Evolutionary conservation across 306 rosid species (phyloP).

Genomic region (Argentina anserina): DNA sequence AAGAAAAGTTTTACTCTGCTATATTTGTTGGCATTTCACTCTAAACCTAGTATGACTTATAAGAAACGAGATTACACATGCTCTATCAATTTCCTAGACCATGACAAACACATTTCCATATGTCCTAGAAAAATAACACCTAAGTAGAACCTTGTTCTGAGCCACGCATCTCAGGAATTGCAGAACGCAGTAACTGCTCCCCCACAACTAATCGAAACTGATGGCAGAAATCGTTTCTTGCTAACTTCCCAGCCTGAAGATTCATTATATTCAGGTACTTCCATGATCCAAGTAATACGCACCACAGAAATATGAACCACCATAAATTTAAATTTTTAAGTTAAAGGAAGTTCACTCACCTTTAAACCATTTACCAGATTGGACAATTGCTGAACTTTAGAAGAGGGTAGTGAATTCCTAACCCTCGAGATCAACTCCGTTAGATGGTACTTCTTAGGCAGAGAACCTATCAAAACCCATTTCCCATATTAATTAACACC

Average conservation of each 20-base stretch:
- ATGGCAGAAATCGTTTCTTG: slow-evolving; percentile 31
- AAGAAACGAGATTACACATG: slow-evolving; percentile 17
- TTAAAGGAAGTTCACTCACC: slow-evolving; percentile 26
- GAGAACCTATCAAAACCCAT: slow-evolving; percentile 10
- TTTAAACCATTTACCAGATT: slow-evolving; percentile 26
- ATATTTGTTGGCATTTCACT: slow-evolving; percentile 20
- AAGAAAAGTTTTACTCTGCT: background rate
- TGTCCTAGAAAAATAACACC: slow-evolving; percentile 27
- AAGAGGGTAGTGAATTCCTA: slow-evolving; percentile 33
- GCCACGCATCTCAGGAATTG: slow-evolving; percentile 37
- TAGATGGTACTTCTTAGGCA: slow-evolving; percentile 3
- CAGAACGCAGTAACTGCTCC: slow-evolving; percentile 39
- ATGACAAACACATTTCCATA: slow-evolving; percentile 26
- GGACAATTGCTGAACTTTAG: slow-evolving; percentile 33
- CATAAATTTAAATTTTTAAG: background rate
- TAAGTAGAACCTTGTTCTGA: slow-evolving; percentile 42
- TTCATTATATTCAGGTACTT: background rate
- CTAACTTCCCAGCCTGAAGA: slow-evolving; percentile 42
- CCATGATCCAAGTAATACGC: background rate
- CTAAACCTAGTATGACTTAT: slow-evolving; percentile 27
- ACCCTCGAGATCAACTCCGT: slow-evolving; percentile 37
- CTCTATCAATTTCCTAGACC: slow-evolving; percentile 23
- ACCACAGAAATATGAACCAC: background rate
- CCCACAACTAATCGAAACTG: slow-evolving; percentile 46
- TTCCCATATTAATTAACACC: background rate